Evolutionary conservation across 805 yeast genomes (phyloP).

Genomic region (Teunomyces cretensis): DNA sequence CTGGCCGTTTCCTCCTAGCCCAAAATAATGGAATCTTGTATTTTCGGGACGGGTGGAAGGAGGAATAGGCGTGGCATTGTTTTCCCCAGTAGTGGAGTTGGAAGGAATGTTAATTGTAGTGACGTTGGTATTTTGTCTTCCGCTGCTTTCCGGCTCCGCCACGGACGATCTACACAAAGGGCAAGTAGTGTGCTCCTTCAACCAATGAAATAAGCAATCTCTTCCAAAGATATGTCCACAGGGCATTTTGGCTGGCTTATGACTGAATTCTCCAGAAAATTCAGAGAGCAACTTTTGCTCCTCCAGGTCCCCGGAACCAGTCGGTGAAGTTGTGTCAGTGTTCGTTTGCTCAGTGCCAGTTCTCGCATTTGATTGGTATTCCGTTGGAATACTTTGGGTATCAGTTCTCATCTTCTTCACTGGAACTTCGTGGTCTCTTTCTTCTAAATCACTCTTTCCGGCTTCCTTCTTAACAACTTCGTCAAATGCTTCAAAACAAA

Average conservation of each 20-base stretch:
- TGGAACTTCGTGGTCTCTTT: slow-evolving; percentile 5
- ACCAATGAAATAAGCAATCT: slow-evolving; percentile 84
- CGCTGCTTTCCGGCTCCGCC: slow-evolving; percentile 12
- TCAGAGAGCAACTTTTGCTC: slow-evolving; percentile 17
- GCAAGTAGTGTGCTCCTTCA: slow-evolving; percentile 69
- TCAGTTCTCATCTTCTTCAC: slow-evolving; percentile 2
- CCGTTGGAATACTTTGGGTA: not conserved
- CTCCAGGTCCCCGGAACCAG: not conserved
- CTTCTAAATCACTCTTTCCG: not conserved
- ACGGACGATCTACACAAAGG: slow-evolving; percentile 74
- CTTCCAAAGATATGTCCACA: slow-evolving; percentile 88
- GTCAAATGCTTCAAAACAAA: slow-evolving; percentile 41
- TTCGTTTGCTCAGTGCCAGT: not conserved
- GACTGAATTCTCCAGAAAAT: slow-evolving; percentile 32
- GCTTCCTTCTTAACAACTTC: not conserved
- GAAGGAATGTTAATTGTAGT: slow-evolving; percentile 6
- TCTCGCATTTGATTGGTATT: slow-evolving; percentile 1
- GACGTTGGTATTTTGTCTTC: not conserved
- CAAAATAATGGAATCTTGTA: slow-evolving; percentile 7
- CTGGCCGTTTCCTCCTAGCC: not conserved
- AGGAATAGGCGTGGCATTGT: not conserved
- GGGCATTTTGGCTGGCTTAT: slow-evolving; percentile 72
- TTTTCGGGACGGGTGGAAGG: not conserved
- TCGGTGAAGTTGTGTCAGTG: not conserved
- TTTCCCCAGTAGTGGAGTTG: not conserved